Percentiles rank a stretch among this genome's conserved stretches.
Evolutionary conservation across 2,329 filamentous ascomycete species (phyloP).

Genomic region (Blastomyces emzantsi): DNA sequence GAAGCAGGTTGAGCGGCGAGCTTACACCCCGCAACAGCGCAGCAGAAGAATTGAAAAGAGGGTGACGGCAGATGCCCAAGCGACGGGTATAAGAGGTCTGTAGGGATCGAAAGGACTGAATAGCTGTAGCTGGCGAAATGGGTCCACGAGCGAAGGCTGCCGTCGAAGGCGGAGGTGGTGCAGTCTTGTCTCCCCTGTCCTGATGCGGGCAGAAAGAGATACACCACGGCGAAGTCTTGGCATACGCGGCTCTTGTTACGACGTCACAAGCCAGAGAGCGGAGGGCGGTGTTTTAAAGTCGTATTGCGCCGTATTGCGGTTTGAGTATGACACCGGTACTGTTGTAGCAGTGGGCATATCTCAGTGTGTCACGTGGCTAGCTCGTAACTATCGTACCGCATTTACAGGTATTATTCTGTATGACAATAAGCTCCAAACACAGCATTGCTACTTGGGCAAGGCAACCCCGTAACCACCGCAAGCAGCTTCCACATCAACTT

Average conservation of each 20-base stretch:
- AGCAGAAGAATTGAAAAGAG: not conserved
- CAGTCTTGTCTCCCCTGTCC: not conserved
- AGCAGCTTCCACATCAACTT: conserved; percentile 4
- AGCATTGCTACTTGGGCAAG: not conserved
- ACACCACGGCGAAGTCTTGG: not conserved
- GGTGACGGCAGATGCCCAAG: not conserved
- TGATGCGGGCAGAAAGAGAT: not conserved
- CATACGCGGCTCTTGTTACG: conserved; percentile 2
- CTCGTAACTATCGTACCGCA: not conserved
- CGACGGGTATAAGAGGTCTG: not conserved
- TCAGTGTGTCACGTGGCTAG: not conserved
- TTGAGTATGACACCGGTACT: not conserved
- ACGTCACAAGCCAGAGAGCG: not conserved
- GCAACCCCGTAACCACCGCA: conserved; percentile 1
- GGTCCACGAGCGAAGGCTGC: not conserved
- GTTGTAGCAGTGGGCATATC: not conserved
- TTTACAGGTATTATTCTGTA: not conserved
- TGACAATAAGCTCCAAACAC: not conserved
- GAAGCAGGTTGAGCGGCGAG: not conserved
- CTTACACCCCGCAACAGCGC: not conserved
- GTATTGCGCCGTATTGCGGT: not conserved
- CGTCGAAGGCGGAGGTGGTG: not conserved
- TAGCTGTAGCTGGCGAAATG: not conserved
- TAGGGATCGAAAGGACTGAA: not conserved
- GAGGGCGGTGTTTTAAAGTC: not conserved